phyloP scores from a whole-genome alignment of 2,329 filamentous ascomycete genomes.

The Plenodomus tracheiphilus region DNA sequence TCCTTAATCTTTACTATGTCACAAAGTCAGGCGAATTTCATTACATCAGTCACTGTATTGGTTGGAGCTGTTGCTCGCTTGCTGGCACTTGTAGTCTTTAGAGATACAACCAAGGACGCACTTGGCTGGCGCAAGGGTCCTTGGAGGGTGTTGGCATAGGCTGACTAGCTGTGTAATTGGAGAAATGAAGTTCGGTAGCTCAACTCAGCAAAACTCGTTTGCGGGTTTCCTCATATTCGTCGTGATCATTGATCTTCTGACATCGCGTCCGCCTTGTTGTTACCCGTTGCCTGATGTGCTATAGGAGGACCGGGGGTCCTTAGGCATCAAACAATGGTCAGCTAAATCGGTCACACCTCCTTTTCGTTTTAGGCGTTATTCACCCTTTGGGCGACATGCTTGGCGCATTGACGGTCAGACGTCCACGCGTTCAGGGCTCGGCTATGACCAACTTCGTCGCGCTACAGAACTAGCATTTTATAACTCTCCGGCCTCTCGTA shows the following conservation, averaged over 20 bases:
- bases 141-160: slow-evolving; percentile 20
- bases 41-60: slow-evolving; percentile 28
- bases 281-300: neutral
- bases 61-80: slow-evolving; percentile 14
- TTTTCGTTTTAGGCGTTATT: slow-evolving; percentile 1
- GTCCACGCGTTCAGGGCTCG: slow-evolving; percentile 7
- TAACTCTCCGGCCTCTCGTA: too few species aligned
- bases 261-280: neutral
- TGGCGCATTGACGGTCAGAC: slow-evolving; percentile 8
- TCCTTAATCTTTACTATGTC: slow-evolving; percentile 19
- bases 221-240: neutral
- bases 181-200: slow-evolving; percentile 25
- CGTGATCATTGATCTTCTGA: neutral
- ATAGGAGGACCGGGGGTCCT: neutral
- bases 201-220: neutral
- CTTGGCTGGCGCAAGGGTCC: slow-evolving; percentile 36
- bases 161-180: slow-evolving; percentile 35
- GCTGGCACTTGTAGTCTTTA: slow-evolving; percentile 1
- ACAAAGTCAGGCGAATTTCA: slow-evolving; percentile 24
- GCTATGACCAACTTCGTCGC: slow-evolving; percentile 2
- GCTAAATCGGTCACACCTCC: slow-evolving; percentile 2
- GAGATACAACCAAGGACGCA: slow-evolving; percentile 28
- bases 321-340: neutral
- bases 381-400: neutral
- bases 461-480: too few species aligned